Conservation (phyloP, 352 stramenopile genomes). For the Halophytophthora polymorphica region DNA sequence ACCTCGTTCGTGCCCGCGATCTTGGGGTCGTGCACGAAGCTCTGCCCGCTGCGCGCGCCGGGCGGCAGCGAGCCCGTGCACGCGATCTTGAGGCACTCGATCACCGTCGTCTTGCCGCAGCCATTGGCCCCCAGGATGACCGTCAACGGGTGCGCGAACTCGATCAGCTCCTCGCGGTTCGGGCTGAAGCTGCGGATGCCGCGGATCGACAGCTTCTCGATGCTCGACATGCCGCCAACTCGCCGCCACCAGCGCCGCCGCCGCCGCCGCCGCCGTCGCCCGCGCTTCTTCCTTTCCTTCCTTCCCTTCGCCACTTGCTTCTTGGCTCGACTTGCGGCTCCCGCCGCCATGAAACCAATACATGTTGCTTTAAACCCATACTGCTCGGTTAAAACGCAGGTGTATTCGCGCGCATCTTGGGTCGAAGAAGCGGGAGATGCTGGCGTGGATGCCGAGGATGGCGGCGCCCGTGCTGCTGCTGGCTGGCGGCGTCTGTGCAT, state of each 20-base stretch:
- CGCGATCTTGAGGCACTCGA: slow-evolving; percentile 99
- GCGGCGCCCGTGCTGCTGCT: slow-evolving; percentile 5
- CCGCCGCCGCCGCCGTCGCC: too few relatives aligned
- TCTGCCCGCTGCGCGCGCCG: slow-evolving; percentile 83
- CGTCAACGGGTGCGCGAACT: slow-evolving; percentile 99
- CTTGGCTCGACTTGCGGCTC: too few relatives aligned
- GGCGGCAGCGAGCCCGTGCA: slow-evolving; percentile 95
- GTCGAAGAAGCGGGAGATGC: too few relatives aligned
- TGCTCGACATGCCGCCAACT: slow-evolving; percentile 90
- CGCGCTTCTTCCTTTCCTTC: too few relatives aligned
- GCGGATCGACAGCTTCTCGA: slow-evolving; percentile 98
- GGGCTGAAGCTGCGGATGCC: slow-evolving; percentile 98
- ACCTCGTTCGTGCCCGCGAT: slow-evolving; percentile 91
- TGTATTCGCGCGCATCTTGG: too few relatives aligned
- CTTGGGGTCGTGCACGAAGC: slow-evolving; percentile 97
- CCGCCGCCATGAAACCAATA: too few relatives aligned
- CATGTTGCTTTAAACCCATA: too few relatives aligned
- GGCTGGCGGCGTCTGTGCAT: not conserved
- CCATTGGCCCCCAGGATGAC: slow-evolving; percentile 97
- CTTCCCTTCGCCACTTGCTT: too few relatives aligned
- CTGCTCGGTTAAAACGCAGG: too few relatives aligned
- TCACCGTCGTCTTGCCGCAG: slow-evolving; percentile 99
- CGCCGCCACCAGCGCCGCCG: too few relatives aligned
- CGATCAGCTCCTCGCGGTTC: slow-evolving; percentile 93
- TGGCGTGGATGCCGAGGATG: not conserved